Percentiles rank a stretch among this genome's conserved stretches.
These are phyloP conservation scores for Cladophialophora exuberans DNA, from an alignment of 2,329 filamentous ascomycete species.

Conservation along the genomic window DNA sequence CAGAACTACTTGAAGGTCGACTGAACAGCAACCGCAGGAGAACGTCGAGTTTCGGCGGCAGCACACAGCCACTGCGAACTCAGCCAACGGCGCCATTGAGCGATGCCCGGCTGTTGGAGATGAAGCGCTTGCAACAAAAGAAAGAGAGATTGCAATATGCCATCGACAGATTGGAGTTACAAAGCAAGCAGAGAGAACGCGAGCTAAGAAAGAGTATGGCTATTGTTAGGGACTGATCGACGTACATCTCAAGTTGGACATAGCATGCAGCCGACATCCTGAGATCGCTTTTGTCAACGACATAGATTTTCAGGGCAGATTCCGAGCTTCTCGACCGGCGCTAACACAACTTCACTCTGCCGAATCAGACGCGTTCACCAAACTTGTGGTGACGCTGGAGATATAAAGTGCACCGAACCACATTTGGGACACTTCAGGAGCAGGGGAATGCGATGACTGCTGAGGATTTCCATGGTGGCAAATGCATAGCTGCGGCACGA, in stretches of 20 bases:
- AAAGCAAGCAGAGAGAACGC: constrained; percentile 76
- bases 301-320: no score
- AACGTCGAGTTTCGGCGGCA: constrained; percentile 24
- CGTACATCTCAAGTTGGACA: neutral
- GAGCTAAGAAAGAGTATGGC: constrained; percentile 76
- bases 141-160: constrained; percentile 86
- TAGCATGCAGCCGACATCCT: no score
- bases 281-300: no score
- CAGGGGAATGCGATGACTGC: no score
- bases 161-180: constrained; percentile 81
- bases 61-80: constrained; percentile 22
- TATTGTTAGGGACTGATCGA: constrained; percentile 38
- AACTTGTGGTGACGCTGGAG: no score
- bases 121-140: constrained; percentile 74
- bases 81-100: constrained; percentile 24
- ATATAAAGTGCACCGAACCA: no score
- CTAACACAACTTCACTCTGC: no score
- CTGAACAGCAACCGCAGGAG: constrained; percentile 52
- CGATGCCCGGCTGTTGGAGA: constrained; percentile 57
- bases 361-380: no score
- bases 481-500: neutral
- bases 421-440: no score
- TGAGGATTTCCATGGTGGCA: no score
- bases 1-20: constrained; percentile 79
- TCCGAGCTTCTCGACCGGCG: no score